Base-by-base conservation (phyloP, 768 basidiomycete genomes). In the Lyophyllum shimeji region DNA sequence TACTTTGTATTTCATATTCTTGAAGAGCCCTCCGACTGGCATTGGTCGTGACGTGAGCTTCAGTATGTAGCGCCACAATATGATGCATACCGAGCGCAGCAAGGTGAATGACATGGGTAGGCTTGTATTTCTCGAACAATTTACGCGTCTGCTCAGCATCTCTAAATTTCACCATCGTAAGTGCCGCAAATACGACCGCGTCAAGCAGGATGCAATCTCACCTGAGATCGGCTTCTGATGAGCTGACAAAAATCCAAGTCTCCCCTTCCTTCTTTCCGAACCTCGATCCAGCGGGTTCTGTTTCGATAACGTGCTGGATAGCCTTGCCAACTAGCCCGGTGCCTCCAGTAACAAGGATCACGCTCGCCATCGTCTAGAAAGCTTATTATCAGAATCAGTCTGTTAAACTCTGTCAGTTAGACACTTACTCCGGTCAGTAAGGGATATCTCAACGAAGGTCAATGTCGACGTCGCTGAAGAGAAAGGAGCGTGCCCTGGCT, bases 91-190 rank as follows among this genome's bases (percentile, higher is more conserved):
- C 93, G 40, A 93, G 82, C 5, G 95, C 95, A 33, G 95, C 95
- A 45, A 97, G 84, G 75, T 98, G 96, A 65, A 98, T 97, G 64
- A 98, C 93, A 81, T 95, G 89, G 0, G 93, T 96, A 0, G 96
- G 95, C 66, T 91, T 88, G 75, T 97, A 86, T 73, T 93, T 95
- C 63, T 92, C 88, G 61, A 90, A 97, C 65, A 95, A 71, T 66
- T 78, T 79, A 64, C 77, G 74, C 39, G 93, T 87, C 69, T 87
- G 83, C 57, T 74, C 80, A 2, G 81, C 73, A 69, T 93, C 85
- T 64, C 95, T 95, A 62, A 43, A 37, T 42, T 23, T 48, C 23
- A 44, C 29, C 29, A 29, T 9, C 29, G 29, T 40, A 12, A 33
- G 6, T 11, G 34, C 15, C 34, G 53, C 24, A 52, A 18, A 33